phyloP scores from a whole-genome alignment of 257 asterid genomes.

The Nicotiana knightiana region DNA sequence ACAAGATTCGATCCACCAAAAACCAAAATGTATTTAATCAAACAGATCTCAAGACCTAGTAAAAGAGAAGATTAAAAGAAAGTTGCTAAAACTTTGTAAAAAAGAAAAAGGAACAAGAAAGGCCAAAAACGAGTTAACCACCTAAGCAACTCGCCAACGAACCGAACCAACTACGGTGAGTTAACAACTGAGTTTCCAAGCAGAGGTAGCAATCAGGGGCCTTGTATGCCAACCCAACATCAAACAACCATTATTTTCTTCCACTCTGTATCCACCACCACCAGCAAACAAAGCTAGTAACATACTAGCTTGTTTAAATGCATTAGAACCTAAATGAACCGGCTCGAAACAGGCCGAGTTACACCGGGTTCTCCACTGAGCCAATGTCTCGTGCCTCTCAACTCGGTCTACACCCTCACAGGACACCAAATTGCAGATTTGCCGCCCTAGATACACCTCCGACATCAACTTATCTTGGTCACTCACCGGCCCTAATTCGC shows the following conservation, averaged over 20 bases:
- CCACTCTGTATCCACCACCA: slow-evolving; percentile 85
- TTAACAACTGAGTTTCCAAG: slow-evolving; percentile 59
- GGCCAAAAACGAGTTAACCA: neutral
- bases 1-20: slow-evolving; percentile 33
- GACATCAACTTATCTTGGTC: slow-evolving; percentile 79
- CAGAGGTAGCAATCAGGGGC: slow-evolving; percentile 83
- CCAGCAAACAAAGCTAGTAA: slow-evolving; percentile 70
- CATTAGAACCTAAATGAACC: slow-evolving; percentile 78
- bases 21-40: slow-evolving; percentile 3
- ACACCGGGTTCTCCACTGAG: slow-evolving; percentile 62
- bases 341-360: slow-evolving; percentile 46
- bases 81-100: neutral
- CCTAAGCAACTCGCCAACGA: neutral
- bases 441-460: slow-evolving; percentile 76
- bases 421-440: slow-evolving; percentile 88
- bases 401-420: slow-evolving; percentile 83
- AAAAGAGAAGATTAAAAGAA: neutral
- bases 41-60: neutral
- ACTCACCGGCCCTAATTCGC: slow-evolving; percentile 29
- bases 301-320: slow-evolving; percentile 78
- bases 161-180: neutral
- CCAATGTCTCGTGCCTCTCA: slow-evolving; percentile 83
- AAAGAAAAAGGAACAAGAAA: neutral
- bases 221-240: slow-evolving; percentile 93
- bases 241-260: slow-evolving; percentile 77